Evolutionary conservation across 371 early-diverging fungal genomes (phyloP).

Genomic region (Chytridium lagenaria): DNA sequence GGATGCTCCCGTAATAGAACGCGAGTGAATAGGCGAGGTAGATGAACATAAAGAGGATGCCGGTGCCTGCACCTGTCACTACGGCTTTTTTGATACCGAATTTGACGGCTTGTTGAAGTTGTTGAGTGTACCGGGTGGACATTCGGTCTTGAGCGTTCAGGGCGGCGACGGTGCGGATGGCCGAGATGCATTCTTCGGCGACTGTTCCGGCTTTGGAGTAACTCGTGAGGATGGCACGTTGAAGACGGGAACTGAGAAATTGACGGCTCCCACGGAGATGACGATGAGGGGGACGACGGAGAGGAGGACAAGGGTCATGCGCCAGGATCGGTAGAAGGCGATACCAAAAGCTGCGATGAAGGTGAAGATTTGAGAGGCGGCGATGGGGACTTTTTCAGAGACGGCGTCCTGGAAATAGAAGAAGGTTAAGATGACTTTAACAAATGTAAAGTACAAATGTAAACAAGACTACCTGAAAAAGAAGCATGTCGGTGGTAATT

Average conservation of each 20-base stretch:
- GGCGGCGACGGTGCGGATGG: conserved; percentile 45
- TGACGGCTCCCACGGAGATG: conserved; percentile 32
- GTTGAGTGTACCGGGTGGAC: conserved; percentile 26
- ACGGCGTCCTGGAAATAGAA: conserved; percentile 38
- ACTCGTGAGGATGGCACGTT: conserved; percentile 21
- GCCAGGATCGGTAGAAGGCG: conserved; percentile 37
- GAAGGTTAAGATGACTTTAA: background rate
- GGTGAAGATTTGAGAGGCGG: conserved; percentile 32
- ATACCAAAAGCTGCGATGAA: conserved; percentile 43
- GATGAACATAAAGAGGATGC: conserved; percentile 38
- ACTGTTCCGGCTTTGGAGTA: conserved; percentile 46
- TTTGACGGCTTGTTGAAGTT: conserved; percentile 35
- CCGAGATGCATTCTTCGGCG: conserved; percentile 45
- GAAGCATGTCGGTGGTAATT: conserved; percentile 54
- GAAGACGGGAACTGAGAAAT: conserved; percentile 21
- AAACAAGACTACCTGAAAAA: conserved; percentile 20
- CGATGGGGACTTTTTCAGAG: conserved; percentile 42
- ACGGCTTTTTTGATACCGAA: conserved; percentile 35
- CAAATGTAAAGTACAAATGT: background rate
- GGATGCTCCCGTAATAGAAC: conserved; percentile 42
- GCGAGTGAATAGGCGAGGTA: conserved; percentile 43
- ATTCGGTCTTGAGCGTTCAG: conserved; percentile 43
- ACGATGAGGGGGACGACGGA: conserved; percentile 45
- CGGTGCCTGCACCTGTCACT: conserved; percentile 34
- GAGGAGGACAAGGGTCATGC: conserved; percentile 37